Percentiles rank a stretch among this genome's conserved stretches.
These are phyloP conservation scores for Flaveria floridana DNA, from an alignment of 140 eudicot genomes.

Conservation along the genomic window DNA sequence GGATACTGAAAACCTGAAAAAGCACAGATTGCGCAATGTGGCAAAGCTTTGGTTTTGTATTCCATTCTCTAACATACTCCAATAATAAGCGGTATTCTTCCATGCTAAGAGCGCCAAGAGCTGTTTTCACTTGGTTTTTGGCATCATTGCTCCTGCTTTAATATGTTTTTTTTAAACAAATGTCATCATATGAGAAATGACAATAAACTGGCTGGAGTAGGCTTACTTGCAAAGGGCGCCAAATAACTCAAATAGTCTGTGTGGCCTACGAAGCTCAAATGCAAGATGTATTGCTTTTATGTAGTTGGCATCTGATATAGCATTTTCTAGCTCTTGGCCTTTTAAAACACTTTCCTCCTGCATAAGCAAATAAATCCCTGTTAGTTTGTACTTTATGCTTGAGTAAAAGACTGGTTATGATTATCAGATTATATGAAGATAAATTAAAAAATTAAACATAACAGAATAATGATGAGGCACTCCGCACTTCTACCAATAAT, in stretches of 20 bases:
- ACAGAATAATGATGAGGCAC: too few relatives aligned
- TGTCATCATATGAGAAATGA: background rate
- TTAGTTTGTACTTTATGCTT: background rate
- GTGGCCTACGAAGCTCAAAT: conserved; percentile 89
- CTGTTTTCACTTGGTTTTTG: conserved; percentile 47
- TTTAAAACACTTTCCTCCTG: conserved; percentile 80
- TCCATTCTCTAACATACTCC: conserved; percentile 93
- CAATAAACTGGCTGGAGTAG: background rate
- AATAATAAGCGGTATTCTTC: conserved; percentile 59
- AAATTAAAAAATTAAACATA: background rate
- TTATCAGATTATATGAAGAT: background rate
- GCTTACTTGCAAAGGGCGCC: conserved; percentile 67
- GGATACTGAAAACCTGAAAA: conserved; percentile 49
- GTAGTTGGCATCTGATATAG: conserved; percentile 73
- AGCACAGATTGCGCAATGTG: conserved; percentile 87
- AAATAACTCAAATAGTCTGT: conserved; percentile 77
- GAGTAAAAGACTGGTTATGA: background rate
- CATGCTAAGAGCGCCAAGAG: conserved; percentile 56
- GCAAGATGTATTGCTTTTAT: conserved; percentile 82
- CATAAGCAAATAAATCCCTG: conserved; percentile 31
- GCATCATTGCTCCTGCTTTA: conserved; percentile 65
- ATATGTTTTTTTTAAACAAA: background rate
- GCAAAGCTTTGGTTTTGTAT: conserved; percentile 83
- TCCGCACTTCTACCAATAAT: too few relatives aligned
- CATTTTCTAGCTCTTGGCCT: conserved; percentile 91